phyloP scores from a whole-genome alignment of 108 stramenopile species.

The Cyclotella kingstonii region DNA sequence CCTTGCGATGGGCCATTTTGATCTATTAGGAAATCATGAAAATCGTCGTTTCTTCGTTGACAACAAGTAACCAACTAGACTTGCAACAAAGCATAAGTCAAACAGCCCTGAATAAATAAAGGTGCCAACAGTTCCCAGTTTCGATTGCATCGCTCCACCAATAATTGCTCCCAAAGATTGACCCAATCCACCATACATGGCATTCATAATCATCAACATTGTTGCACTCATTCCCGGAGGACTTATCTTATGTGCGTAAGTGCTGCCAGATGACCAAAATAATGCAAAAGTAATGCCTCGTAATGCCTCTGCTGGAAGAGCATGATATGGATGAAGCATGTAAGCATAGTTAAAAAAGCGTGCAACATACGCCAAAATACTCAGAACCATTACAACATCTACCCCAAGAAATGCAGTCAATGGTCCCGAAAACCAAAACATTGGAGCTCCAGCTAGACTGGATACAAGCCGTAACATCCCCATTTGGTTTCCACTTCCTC shows the following conservation, averaged over 20 bases:
- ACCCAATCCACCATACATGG: conserved; percentile 94
- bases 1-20: too few species aligned
- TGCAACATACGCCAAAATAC: conserved; percentile 76
- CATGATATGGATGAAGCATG: conserved; percentile 84
- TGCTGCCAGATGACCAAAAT: conserved; percentile 91
- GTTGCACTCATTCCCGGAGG: conserved; percentile 89
- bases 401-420: conserved; percentile 77
- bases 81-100: conserved; percentile 68
- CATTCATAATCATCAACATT: conserved; percentile 92
- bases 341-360: conserved; percentile 90
- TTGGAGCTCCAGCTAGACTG: conserved; percentile 88
- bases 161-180: conserved; percentile 91
- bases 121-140: conserved; percentile 69
- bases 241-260: conserved; percentile 86
- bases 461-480: conserved; percentile 85
- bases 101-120: conserved; percentile 71
- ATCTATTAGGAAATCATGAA: too few species aligned
- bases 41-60: conserved; percentile 53
- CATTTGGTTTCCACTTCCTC: conserved; percentile 86
- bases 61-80: conserved; percentile 62
- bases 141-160: conserved; percentile 86
- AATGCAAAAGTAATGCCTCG: conserved; percentile 92
- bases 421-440: conserved; percentile 88
- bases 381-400: conserved; percentile 79
- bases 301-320: conserved; percentile 90